Evolutionary conservation across 129 eudicot genomes (phyloP).

Genomic region (Tagetes patula): DNA sequence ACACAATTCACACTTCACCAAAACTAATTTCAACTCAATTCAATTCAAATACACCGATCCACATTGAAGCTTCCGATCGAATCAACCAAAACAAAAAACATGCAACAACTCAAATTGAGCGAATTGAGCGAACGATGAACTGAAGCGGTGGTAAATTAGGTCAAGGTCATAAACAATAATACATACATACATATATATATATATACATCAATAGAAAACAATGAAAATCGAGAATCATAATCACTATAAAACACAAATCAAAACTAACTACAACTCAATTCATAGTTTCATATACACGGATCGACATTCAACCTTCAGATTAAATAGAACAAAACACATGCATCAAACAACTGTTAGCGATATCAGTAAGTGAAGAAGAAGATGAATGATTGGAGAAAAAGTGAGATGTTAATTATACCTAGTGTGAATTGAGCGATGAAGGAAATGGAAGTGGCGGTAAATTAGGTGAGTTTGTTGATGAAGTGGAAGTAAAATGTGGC

Average conservation of each 20-base stretch:
- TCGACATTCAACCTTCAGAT: too few relatives aligned
- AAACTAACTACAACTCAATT: too few relatives aligned
- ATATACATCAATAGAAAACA: too few relatives aligned
- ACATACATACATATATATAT: too few relatives aligned
- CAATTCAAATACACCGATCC: neutral
- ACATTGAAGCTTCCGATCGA: neutral
- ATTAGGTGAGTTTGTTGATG: slow-evolving; percentile 20
- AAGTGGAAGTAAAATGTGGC: slow-evolving; percentile 19
- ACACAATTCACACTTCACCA: neutral
- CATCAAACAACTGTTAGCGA: slow-evolving; percentile 10
- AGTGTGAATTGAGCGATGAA: neutral
- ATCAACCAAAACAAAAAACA: neutral
- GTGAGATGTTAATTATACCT: neutral
- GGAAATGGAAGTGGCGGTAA: slow-evolving; percentile 20
- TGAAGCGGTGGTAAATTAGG: slow-evolving; percentile 20
- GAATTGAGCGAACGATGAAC: too few relatives aligned
- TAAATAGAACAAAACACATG: neutral
- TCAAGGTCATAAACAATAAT: neutral
- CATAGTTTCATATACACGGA: too few relatives aligned
- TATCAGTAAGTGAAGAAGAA: neutral
- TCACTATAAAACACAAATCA: too few relatives aligned
- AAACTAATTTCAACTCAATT: neutral
- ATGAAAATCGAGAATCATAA: too few relatives aligned
- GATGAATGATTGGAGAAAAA: neutral
- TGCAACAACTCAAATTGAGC: neutral